These are phyloP conservation scores for Solanum raphanifolium DNA, from an alignment of 257 asterid genomes.

Conservation along the genomic window DNA sequence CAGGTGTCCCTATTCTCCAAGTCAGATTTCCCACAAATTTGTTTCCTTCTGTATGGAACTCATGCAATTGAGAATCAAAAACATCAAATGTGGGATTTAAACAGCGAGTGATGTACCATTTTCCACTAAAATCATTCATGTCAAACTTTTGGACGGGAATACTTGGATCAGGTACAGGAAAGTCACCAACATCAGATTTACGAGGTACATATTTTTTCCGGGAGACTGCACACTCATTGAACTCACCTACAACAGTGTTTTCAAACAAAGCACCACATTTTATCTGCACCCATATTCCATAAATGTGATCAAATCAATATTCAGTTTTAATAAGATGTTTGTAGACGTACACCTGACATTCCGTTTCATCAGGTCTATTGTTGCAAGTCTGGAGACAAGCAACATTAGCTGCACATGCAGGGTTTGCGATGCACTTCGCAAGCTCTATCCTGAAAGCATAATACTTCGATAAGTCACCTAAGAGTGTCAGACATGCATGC, in stretches of 20 bases:
- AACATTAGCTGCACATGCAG: slow-evolving; percentile 88
- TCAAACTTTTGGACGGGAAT: slow-evolving; percentile 59
- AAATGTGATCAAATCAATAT: background rate
- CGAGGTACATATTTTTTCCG: slow-evolving; percentile 92
- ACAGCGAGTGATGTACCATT: slow-evolving; percentile 81
- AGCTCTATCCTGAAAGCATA: slow-evolving; percentile 63
- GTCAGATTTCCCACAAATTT: slow-evolving; percentile 61
- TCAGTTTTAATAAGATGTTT: background rate
- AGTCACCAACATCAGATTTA: slow-evolving; percentile 92
- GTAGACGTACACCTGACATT: slow-evolving; percentile 63
- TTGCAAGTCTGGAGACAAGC: slow-evolving; percentile 95
- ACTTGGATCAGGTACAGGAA: slow-evolving; percentile 73
- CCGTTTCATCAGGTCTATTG: slow-evolving; percentile 92
- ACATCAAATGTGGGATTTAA: slow-evolving; percentile 85
- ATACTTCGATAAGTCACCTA: background rate
- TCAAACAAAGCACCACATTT: slow-evolving; percentile 91
- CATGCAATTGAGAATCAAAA: slow-evolving; percentile 86
- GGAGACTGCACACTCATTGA: slow-evolving; percentile 96
- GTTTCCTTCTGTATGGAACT: slow-evolving; percentile 68
- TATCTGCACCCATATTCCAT: slow-evolving; percentile 38
- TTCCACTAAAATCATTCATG: slow-evolving; percentile 70
- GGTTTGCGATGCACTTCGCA: slow-evolving; percentile 80
- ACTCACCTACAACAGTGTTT: slow-evolving; percentile 79
- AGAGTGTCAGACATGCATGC: background rate
- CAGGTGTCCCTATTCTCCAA: slow-evolving; percentile 85